Evolutionary conservation across 2,329 filamentous ascomycete species (phyloP).

Genomic region (Colletotrichum melonis): DNA sequence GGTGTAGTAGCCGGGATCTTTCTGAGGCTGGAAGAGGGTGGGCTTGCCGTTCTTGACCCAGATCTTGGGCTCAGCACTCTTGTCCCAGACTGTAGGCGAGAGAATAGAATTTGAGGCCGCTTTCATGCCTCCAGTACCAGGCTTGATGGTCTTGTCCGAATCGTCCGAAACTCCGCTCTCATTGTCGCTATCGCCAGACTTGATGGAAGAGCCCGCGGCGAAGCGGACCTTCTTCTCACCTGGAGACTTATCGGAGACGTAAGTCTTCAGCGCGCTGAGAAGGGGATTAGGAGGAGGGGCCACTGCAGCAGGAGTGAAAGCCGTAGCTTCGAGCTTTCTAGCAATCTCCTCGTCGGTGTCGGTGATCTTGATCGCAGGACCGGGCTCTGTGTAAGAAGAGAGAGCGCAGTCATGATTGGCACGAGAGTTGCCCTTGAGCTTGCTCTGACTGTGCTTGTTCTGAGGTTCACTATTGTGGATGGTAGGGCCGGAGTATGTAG

Average conservation of each 20-base stretch:
- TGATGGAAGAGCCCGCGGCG: neutral
- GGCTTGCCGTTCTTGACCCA: slow-evolving; percentile 29
- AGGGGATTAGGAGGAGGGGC: neutral
- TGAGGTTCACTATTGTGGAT: neutral
- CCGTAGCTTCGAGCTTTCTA: neutral
- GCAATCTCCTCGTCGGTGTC: neutral
- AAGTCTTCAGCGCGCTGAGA: slow-evolving; percentile 1
- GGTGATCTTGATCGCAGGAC: neutral
- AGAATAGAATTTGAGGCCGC: neutral
- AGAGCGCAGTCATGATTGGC: neutral
- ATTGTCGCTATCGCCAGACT: neutral
- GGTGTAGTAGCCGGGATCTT: slow-evolving; percentile 19
- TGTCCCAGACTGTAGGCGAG: slow-evolving; percentile 24
- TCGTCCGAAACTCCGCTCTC: slow-evolving; percentile 7
- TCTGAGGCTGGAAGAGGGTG: slow-evolving; percentile 23
- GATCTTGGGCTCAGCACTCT: slow-evolving; percentile 28
- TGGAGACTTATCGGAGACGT: neutral
- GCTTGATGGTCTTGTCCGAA: slow-evolving; percentile 7
- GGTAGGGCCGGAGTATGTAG: neutral
- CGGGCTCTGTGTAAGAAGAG: neutral
- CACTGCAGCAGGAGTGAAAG: neutral
- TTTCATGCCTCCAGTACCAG: neutral
- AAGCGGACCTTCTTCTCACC: slow-evolving; percentile 32
- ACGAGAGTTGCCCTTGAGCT: neutral
- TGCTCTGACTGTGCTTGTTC: neutral